These are phyloP conservation scores for Hypoxylon fuscum DNA, from an alignment of 495 filamentous ascomycete genomes.

Conservation along the genomic window DNA sequence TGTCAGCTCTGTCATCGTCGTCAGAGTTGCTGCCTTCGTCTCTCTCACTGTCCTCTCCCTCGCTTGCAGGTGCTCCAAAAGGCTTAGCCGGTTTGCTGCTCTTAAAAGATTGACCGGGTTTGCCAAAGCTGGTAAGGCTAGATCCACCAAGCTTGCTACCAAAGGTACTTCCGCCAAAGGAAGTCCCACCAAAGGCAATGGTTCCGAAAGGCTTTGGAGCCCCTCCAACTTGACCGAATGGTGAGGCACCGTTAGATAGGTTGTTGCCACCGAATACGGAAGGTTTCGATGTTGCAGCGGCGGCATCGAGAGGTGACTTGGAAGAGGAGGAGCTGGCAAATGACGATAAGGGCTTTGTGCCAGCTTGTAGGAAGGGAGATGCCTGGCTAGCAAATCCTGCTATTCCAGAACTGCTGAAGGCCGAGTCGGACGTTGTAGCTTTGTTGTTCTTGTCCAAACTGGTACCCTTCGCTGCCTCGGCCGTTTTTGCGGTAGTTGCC, in stretches of 20 bases:
- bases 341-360: slow-evolving; percentile 44
- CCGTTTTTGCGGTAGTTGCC: slow-evolving; percentile 7
- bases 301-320: slow-evolving; percentile 27
- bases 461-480: not conserved
- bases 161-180: no score
- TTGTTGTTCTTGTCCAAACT: slow-evolving; percentile 13
- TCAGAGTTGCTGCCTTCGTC: slow-evolving; percentile 52
- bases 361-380: slow-evolving; percentile 45
- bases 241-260: slow-evolving; percentile 29
- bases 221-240: slow-evolving; percentile 38
- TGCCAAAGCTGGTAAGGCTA: slow-evolving; percentile 73
- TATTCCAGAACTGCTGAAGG: slow-evolving; percentile 43
- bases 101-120: slow-evolving; percentile 65
- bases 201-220: slow-evolving; percentile 36
- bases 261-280: slow-evolving; percentile 34
- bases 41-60: slow-evolving; percentile 64
- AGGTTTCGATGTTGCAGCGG: slow-evolving; percentile 15
- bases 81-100: slow-evolving; percentile 68
- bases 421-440: slow-evolving; percentile 31
- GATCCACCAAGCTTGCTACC: slow-evolving; percentile 57
- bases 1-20: slow-evolving; percentile 57
- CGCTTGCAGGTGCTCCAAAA: slow-evolving; percentile 75
- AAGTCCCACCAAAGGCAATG: slow-evolving; percentile 44
- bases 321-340: slow-evolving; percentile 48
- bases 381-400: slow-evolving; percentile 40